Conservation (phyloP, 2,329 filamentous ascomycete species). For the Ascochyta lentis region DNA sequence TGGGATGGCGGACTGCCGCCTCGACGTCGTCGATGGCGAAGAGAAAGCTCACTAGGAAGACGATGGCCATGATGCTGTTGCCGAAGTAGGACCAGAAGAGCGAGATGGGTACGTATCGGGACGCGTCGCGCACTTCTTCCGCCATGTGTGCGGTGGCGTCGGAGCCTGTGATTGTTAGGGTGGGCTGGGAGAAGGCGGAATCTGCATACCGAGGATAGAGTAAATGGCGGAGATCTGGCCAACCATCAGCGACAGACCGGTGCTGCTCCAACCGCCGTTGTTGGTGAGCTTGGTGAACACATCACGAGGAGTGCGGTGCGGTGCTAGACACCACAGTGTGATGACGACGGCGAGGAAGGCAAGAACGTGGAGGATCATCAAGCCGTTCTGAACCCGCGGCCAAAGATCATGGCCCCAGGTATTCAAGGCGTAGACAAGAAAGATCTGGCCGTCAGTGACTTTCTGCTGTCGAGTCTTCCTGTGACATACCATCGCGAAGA, state of each 20-base stretch:
- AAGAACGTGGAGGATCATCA: conserved; percentile 54
- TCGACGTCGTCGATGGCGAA: conserved; percentile 42
- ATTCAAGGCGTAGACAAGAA: conserved; percentile 47
- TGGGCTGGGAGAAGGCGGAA: no score
- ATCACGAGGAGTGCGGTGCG: conserved; percentile 44
- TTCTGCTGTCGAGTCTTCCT: no score
- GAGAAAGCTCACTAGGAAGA: conserved; percentile 48
- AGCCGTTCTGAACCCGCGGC: conserved; percentile 1
- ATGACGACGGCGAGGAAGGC: conserved; percentile 59
- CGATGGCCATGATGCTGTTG: conserved; percentile 43
- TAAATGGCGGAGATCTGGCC: conserved; percentile 6
- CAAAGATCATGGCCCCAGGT: conserved; percentile 52
- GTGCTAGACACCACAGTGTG: conserved; percentile 31
- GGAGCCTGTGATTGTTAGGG: conserved; percentile 14
- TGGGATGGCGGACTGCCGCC: conserved; percentile 34
- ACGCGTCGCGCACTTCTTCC: conserved; percentile 50
- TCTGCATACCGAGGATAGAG: no score
- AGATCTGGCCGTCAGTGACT: conserved; percentile 29
- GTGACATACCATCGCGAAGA: conserved; percentile 47
- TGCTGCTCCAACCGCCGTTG: conserved; percentile 48
- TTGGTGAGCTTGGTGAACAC: conserved; percentile 57
- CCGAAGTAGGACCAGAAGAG: conserved; percentile 48
- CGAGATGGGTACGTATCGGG: conserved; percentile 41
- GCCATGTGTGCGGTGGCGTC: conserved; percentile 49
- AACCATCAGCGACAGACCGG: conserved; percentile 2